Conservation (phyloP, 352 stramenopile species). For the Globisporangium carolinianum region DNA sequence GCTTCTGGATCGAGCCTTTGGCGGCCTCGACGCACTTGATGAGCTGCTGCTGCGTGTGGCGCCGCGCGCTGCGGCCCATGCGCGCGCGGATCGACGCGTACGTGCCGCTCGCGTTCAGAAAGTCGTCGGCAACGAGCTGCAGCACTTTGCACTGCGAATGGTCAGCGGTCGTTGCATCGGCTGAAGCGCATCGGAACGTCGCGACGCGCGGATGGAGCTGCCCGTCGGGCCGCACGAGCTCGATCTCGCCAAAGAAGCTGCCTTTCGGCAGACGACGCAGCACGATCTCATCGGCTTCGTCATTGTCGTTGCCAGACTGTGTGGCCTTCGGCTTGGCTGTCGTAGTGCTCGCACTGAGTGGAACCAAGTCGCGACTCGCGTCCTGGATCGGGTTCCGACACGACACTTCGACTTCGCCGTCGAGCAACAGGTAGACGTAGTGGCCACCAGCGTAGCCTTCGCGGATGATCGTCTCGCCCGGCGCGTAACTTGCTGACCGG, state of each 20-base stretch:
- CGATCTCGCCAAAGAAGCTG: conserved; percentile 76
- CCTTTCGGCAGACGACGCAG: conserved; percentile 57
- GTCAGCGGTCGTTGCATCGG: background rate
- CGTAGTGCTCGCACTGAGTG: background rate
- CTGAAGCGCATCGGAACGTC: conserved; percentile 44
- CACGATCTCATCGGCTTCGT: conserved; percentile 35
- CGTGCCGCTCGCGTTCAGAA: conserved; percentile 66
- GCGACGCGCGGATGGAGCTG: conserved; percentile 61
- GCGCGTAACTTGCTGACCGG: conserved; percentile 53
- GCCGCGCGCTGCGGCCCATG: conserved; percentile 47
- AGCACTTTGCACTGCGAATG: conserved; percentile 61
- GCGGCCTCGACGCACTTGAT: conserved; percentile 73
- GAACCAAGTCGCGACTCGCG: conserved; percentile 5
- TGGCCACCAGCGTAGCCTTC: conserved; percentile 61
- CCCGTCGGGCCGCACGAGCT: conserved; percentile 65
- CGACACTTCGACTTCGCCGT: conserved; percentile 72
- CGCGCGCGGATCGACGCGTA: conserved; percentile 68
- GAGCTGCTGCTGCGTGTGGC: conserved; percentile 63
- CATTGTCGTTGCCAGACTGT: background rate
- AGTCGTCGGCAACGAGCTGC: conserved; percentile 73
- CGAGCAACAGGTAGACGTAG: conserved; percentile 71
- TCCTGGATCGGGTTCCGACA: conserved; percentile 71
- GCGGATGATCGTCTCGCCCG: conserved; percentile 67
- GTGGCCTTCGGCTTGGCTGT: no score
- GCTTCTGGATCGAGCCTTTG: conserved; percentile 63